Evolutionary conservation across 2,329 filamentous ascomycete genomes (phyloP).

Genomic region (Fusarium incarnatum): DNA sequence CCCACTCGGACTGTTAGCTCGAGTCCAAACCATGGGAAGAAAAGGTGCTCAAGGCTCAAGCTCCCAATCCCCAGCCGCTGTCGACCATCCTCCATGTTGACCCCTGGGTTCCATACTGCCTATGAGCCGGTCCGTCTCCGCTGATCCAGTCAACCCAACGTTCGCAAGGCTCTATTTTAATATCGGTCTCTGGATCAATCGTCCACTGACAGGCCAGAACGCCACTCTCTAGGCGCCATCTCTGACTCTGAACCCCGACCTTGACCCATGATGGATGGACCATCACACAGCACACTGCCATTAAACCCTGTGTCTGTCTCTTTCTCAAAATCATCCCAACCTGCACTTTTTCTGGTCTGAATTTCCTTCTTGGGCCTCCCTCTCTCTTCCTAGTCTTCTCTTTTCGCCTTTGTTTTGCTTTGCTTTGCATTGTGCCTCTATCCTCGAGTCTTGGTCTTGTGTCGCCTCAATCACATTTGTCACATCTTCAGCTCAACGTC

Average conservation of each 20-base stretch:
- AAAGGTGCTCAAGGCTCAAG: slow-evolving; percentile 35
- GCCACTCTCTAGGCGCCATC: slow-evolving; percentile 58
- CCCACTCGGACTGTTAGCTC: slow-evolving; percentile 35
- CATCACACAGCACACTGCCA: slow-evolving; percentile 40
- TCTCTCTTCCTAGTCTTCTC: slow-evolving; percentile 38
- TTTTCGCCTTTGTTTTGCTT: slow-evolving; percentile 37
- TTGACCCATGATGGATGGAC: slow-evolving; percentile 50
- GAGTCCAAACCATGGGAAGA: slow-evolving; percentile 21
- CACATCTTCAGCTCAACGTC: slow-evolving; percentile 39
- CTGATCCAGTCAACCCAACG: slow-evolving; percentile 48
- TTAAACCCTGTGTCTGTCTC: slow-evolving; percentile 36
- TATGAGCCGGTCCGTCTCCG: slow-evolving; percentile 46
- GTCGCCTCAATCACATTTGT: slow-evolving; percentile 43
- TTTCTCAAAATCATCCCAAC: slow-evolving; percentile 47
- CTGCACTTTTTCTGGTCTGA: slow-evolving; percentile 43
- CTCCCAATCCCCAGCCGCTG: slow-evolving; percentile 44
- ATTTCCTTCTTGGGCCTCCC: slow-evolving; percentile 45
- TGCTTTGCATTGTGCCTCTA: slow-evolving; percentile 23
- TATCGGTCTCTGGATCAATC: slow-evolving; percentile 51
- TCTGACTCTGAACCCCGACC: slow-evolving; percentile 53
- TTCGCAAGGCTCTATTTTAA: slow-evolving; percentile 58
- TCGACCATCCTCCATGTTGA: slow-evolving; percentile 36
- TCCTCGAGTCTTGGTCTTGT: slow-evolving; percentile 16
- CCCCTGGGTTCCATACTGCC: slow-evolving; percentile 41
- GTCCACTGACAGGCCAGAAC: slow-evolving; percentile 58